Percentiles rank a stretch among this genome's conserved stretches.
Conservation (phyloP, 805 yeast genomes). For the Candida awuae region DNA sequence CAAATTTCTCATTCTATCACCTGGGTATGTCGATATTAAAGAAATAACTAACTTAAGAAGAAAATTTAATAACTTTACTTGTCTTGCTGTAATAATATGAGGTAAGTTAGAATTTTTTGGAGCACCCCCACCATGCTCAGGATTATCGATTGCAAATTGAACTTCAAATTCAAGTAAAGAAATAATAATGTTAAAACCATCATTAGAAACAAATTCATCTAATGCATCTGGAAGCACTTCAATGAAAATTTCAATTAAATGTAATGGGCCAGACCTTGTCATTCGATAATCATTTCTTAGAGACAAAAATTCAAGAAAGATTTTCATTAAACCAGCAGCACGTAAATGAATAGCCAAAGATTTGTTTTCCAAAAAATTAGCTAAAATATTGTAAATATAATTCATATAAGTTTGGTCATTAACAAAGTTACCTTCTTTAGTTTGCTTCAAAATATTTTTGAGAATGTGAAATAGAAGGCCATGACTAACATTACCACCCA, state of each 20-base stretch:
- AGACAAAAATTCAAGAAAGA: slow-evolving; percentile 53
- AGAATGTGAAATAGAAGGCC: slow-evolving; percentile 71
- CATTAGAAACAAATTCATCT: slow-evolving; percentile 52
- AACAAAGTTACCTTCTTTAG: slow-evolving; percentile 28
- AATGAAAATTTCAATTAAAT: slow-evolving; percentile 42
- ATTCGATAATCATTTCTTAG: slow-evolving; percentile 44
- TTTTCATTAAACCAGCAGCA: slow-evolving; percentile 68
- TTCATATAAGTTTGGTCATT: slow-evolving; percentile 23
- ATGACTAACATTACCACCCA: slow-evolving; percentile 83
- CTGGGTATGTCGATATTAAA: slow-evolving; percentile 63
- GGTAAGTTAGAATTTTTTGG: slow-evolving; percentile 44
- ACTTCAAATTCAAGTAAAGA: slow-evolving; percentile 57
- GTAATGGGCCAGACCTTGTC: slow-evolving; percentile 56
- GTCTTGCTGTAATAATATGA: slow-evolving; percentile 49
- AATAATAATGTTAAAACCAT: slow-evolving; percentile 61
- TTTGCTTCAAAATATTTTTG: slow-evolving; percentile 49
- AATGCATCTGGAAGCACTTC: slow-evolving; percentile 41
- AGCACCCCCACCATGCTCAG: slow-evolving; percentile 45
- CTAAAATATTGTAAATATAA: slow-evolving; percentile 52
- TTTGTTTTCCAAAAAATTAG: slow-evolving; percentile 51
- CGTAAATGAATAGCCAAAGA: slow-evolving; percentile 49
- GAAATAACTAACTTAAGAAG: slow-evolving; percentile 56
- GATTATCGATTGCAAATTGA: slow-evolving; percentile 51
- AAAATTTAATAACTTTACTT: slow-evolving; percentile 50
- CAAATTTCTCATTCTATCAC: slow-evolving; percentile 76